Base-by-base conservation (phyloP, 2,329 filamentous ascomycete species). In the Amylocarpus encephaloides region DNA sequence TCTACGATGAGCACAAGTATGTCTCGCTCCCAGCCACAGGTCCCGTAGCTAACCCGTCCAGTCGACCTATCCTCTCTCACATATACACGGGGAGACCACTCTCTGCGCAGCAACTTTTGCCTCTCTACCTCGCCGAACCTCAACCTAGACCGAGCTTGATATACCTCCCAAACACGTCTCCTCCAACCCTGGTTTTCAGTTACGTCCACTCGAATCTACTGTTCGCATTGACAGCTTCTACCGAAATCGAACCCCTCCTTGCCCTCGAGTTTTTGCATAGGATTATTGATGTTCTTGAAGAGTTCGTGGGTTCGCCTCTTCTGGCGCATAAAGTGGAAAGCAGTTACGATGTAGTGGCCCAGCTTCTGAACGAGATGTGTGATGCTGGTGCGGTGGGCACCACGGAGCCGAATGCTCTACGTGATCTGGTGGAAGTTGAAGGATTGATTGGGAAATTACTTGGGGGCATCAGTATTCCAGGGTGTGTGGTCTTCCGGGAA, bases 1-100 rank as follows among this genome's bases (percentile, higher is more conserved):
- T 98, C 68, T 96, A 87, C 70, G 91, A 97, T 79, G 91, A 96
- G 75, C 83, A 91, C 72, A 89, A 91, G 91, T 95, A 73, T 65
- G 78, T 48, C 53, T 51, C 38, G 35, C 42, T 35, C 63, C 15
- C 46, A n/a, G n/a, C 30, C 38, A 49, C 51, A 43, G n/a, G 13
- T 29, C 15, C 45, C 36, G 26, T 34, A 6, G 50, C 13, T 33
- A 33, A 61, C 66, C 41, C 5, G 22, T 19, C 44, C 18, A 47
- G 43, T 30, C 43, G 80, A 63, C 82, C 86, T 59, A 81, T 97
- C 62, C 81, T 98, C 64, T 88, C 92, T 59, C 92, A 97, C 70
- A 83, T 82, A 66, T 98, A 95, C 75, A 82, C 85, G 53, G 86
- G 83, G 53, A 84, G 89, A 52, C 91, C 89, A 50, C 83, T 90